Base-by-base conservation (phyloP, 495 filamentous ascomycete genomes). In the Penicillium taxi region DNA sequence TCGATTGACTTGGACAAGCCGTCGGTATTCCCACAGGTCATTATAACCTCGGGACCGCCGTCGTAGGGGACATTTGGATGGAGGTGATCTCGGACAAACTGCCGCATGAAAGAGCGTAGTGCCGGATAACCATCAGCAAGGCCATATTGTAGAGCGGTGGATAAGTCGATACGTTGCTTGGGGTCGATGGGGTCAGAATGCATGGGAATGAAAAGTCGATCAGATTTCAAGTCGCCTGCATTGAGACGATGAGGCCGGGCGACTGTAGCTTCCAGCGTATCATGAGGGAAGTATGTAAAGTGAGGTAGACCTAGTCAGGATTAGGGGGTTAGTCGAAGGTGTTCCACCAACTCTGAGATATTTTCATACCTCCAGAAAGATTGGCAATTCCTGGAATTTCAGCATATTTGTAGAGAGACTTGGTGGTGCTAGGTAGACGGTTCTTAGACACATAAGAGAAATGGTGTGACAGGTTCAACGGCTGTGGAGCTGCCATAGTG, bases 91-190 rank as follows among this genome's bases (percentile, higher is more conserved):
- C 77, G 73, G 3, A 80, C 71, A 59, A 95, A 90, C 48, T 86
- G 71, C 26, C 80, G 77, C 34, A 95, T 56, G 59, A 87, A 95
- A 25, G 70, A 69, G 30, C 74, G 72, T 9, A 96, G 66, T 0
- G 86, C 76, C 0, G 78, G 80, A 42, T 93, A 84, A 17, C 90
- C 90, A 32, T 80, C 66, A 0, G 82, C 76, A 2, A 72, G 74
- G 40, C 84, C 84, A 64, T 96, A 96, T 58, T 96, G 90, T 6
- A 96, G 67, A 6, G 86, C 85, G 1, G 82, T 81, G 35, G 72
- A 66, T 13, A 95, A 60, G 58, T 96, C 89, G 50, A 94, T 86
- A 59, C 77, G 81, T 41, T 69, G 71, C 26, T 72, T 45, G 0
- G 66, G 56, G 41, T 86, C 72, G 24, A 59, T 45, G 21, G 69